These are phyloP conservation scores for Martiniozyma abietophila DNA, from an alignment of 805 yeast species.

Conservation along the genomic window DNA sequence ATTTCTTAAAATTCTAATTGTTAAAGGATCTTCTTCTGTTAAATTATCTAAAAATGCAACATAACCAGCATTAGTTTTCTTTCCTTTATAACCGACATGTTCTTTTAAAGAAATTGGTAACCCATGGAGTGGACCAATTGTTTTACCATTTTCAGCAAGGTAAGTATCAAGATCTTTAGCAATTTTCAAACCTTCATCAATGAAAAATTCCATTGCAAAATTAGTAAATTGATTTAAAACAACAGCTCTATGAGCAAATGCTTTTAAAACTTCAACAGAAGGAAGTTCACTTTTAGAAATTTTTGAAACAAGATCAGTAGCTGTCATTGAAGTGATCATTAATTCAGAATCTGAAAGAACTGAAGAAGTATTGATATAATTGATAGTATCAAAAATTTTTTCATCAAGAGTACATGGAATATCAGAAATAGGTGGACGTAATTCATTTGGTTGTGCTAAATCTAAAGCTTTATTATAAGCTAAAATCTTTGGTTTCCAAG, in stretches of 20 bases:
- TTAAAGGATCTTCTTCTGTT: constrained; percentile 29
- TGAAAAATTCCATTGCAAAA: constrained; percentile 38
- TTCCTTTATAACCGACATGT: constrained; percentile 40
- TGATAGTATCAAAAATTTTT: constrained; percentile 17
- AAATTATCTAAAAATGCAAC: constrained; percentile 34
- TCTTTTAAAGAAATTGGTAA: constrained; percentile 57
- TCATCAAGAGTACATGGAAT: constrained; percentile 28
- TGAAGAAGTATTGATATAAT: constrained; percentile 24
- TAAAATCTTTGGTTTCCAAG: constrained; percentile 28
- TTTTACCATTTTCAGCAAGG: constrained; percentile 33
- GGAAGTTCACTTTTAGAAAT: constrained; percentile 32
- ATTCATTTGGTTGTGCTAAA: constrained; percentile 12
- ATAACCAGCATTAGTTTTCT: constrained; percentile 43
- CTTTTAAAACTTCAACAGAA: constrained; percentile 35
- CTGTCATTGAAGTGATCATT: constrained; percentile 35
- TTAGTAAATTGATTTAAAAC: constrained; percentile 42
- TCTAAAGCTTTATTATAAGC: constrained; percentile 23
- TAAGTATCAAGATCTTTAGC: constrained; percentile 46
- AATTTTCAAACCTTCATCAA: constrained; percentile 38
- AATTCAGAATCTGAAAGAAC: constrained; percentile 29
- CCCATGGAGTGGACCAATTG: constrained; percentile 54
- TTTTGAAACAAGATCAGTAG: constrained; percentile 24
- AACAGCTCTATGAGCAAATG: constrained; percentile 39
- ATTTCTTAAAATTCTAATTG: constrained; percentile 34
- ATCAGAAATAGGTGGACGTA: constrained; percentile 20